Conservation (phyloP, 345 rosid species). For the Acer yangbiense region DNA sequence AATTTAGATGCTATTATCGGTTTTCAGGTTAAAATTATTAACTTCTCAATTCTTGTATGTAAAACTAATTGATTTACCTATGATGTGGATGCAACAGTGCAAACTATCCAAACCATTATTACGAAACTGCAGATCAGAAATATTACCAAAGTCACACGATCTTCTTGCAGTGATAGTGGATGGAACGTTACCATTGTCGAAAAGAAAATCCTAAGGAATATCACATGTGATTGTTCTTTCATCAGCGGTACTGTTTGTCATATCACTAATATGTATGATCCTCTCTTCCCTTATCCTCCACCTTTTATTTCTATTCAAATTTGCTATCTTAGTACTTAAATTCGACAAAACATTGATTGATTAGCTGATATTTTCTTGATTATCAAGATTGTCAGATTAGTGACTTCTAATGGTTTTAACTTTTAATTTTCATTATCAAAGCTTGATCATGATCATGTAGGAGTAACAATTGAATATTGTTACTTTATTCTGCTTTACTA, state of each 20-base stretch:
- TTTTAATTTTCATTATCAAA: neutral
- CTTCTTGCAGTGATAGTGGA: slow-evolving; percentile 45
- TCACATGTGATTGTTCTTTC: slow-evolving; percentile 56
- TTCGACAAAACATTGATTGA: neutral
- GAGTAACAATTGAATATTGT: too few species aligned
- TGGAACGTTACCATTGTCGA: slow-evolving; percentile 25
- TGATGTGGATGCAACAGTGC: slow-evolving; percentile 38
- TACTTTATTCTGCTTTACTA: neutral
- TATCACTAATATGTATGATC: slow-evolving; percentile 60
- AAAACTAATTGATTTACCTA: neutral
- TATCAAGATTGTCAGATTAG: neutral
- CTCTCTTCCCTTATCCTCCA: neutral
- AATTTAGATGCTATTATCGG: neutral
- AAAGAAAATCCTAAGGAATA: slow-evolving; percentile 17
- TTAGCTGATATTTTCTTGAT: neutral
- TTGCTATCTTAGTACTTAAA: neutral
- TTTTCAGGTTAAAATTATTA: neutral
- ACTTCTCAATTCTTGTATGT: neutral
- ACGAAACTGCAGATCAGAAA: slow-evolving; percentile 36
- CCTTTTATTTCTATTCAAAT: neutral
- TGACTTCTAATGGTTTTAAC: neutral
- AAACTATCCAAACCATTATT: slow-evolving; percentile 49
- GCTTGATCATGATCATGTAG: too few species aligned
- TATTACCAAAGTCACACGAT: slow-evolving; percentile 26
- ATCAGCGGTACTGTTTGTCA: slow-evolving; percentile 42